phyloP scores from a whole-genome alignment of 83 land plant species.

The Picea abies region DNA sequence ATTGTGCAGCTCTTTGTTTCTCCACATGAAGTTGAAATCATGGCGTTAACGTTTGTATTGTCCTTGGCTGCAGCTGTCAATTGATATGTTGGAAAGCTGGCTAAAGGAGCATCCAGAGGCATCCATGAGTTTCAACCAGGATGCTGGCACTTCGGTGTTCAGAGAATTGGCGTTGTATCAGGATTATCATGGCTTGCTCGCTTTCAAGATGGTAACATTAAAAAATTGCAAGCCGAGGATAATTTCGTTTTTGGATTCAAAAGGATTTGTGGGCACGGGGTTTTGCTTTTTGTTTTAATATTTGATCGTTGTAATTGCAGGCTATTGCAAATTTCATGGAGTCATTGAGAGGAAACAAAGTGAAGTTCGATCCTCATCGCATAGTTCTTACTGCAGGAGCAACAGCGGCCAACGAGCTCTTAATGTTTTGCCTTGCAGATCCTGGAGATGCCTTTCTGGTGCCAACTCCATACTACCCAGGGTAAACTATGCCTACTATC shows the following conservation, averaged over 20 bases:
- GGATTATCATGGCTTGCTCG: conserved; percentile 25
- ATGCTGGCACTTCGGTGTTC: conserved; percentile 19
- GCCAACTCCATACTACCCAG: conserved; percentile 72
- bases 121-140: not conserved
- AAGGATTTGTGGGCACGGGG: no score
- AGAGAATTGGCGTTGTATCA: conserved; percentile 53
- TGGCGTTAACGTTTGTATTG: no score
- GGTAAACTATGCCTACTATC: conserved; percentile 24
- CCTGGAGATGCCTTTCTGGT: conserved; percentile 65
- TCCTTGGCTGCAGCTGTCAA: conserved; percentile 36
- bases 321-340: conserved; percentile 58
- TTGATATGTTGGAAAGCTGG: conserved; percentile 51
- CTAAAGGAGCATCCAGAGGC: not conserved
- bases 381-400: conserved; percentile 66
- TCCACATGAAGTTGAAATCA: not conserved
- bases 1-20: no score
- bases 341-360: no score
- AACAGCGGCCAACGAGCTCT: conserved; percentile 58
- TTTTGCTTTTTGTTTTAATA: no score
- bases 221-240: not conserved
- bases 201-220: no score
- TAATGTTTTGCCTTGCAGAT: conserved; percentile 24
- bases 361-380: no score
- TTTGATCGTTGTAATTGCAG: conserved; percentile 23
- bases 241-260: no score